Evolutionary conservation across 1,139 yeast species (phyloP).

Genomic region (Pneumocystis sp.): DNA sequence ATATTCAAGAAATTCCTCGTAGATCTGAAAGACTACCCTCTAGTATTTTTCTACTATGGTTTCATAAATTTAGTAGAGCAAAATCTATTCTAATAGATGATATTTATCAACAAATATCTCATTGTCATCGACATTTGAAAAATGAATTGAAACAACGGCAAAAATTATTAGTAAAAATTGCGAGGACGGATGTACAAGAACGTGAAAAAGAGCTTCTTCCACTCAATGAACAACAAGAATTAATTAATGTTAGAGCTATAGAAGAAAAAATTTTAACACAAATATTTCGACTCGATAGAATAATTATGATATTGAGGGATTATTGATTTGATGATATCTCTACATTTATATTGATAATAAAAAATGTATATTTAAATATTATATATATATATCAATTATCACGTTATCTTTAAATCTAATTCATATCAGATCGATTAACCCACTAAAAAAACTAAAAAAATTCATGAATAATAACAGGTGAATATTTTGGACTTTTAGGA

Average conservation of each 20-base stretch:
- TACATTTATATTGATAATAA: neutral
- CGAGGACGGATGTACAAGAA: conserved; percentile 80
- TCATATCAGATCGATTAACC: no score
- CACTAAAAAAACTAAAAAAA: neutral
- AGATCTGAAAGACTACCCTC: conserved; percentile 86
- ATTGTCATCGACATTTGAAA: conserved; percentile 31
- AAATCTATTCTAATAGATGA: conserved; percentile 38
- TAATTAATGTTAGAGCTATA: conserved; percentile 34
- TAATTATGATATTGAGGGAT: conserved; percentile 28
- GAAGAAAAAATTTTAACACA: conserved; percentile 26
- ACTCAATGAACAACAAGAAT: conserved; percentile 58
- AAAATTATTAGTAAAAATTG: conserved; percentile 60
- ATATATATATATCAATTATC: neutral
- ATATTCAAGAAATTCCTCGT: conserved; percentile 75
- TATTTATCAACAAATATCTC: conserved; percentile 54
- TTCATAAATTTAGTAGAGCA: conserved; percentile 45
- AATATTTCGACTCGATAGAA: conserved; percentile 23
- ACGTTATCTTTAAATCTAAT: neutral
- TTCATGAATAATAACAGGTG: neutral
- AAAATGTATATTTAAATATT: neutral
- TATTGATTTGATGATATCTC: conserved; percentile 17
- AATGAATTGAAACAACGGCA: conserved; percentile 46
- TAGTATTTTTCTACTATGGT: conserved; percentile 69
- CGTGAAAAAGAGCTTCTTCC: conserved; percentile 60
- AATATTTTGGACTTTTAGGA: neutral